Evolutionary conservation across 495 filamentous ascomycete species (phyloP).

Genomic region (Parachaetomium inaequale): DNA sequence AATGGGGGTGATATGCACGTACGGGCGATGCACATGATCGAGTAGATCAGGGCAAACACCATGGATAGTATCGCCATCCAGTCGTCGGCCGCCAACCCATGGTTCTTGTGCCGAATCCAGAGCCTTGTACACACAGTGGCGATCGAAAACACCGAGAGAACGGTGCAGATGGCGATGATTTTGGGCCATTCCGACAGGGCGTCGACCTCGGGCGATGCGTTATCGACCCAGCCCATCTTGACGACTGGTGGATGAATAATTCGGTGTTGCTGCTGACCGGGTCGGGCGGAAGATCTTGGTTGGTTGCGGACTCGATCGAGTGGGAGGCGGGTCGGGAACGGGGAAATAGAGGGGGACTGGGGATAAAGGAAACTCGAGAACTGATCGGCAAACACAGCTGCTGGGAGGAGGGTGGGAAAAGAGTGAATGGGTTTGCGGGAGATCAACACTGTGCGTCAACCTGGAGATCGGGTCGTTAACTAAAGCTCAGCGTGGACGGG

Average conservation of each 20-base stretch:
- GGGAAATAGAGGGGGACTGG: neutral
- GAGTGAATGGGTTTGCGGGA: slow-evolving; percentile 13
- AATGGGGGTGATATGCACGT: slow-evolving; percentile 21
- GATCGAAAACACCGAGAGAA: slow-evolving; percentile 24
- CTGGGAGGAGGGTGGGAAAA: slow-evolving; percentile 15
- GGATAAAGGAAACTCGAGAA: neutral
- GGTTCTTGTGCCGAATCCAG: slow-evolving; percentile 26
- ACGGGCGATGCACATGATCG: slow-evolving; percentile 50
- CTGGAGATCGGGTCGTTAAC: slow-evolving; percentile 2
- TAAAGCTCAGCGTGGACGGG: neutral
- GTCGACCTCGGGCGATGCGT: slow-evolving; percentile 29
- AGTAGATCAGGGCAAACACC: slow-evolving; percentile 49
- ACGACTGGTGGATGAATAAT: neutral
- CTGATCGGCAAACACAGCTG: slow-evolving; percentile 16
- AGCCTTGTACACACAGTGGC: slow-evolving; percentile 22
- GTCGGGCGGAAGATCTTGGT: neutral
- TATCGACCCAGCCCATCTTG: slow-evolving; percentile 32
- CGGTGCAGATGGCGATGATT: slow-evolving; percentile 27
- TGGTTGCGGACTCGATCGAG: neutral
- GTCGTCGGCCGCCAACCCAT: slow-evolving; percentile 32
- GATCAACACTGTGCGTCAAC: slow-evolving; percentile 13
- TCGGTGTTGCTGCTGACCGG: neutral
- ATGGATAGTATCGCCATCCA: slow-evolving; percentile 29
- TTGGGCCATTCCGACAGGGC: slow-evolving; percentile 27
- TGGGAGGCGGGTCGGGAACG: neutral